These are phyloP conservation scores for Cyclaneusma minus DNA, from an alignment of 2,329 filamentous ascomycete genomes.

Conservation along the genomic window DNA sequence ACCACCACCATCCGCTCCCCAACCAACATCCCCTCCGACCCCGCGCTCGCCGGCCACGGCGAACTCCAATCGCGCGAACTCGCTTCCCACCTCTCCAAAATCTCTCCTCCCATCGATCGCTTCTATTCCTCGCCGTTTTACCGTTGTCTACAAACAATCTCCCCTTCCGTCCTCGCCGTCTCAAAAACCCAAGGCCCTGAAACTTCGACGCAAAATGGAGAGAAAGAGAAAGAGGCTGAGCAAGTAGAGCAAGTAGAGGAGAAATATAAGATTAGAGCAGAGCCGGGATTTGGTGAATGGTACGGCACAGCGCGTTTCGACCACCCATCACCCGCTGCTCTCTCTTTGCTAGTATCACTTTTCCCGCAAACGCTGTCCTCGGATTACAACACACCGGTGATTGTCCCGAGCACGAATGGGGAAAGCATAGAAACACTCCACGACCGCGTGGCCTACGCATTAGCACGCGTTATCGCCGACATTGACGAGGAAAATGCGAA, in stretches of 20 bases:
- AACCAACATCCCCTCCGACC: conserved; percentile 78
- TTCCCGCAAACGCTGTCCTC: no score
- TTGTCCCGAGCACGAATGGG: conserved; percentile 55
- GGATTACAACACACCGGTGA: conserved; percentile 36
- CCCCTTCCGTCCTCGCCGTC: conserved; percentile 45
- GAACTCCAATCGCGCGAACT: conserved; percentile 72
- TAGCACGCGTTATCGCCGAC: conserved; percentile 54
- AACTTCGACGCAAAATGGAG: no score
- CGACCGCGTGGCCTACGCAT: conserved; percentile 55
- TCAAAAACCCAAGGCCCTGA: conserved; percentile 6
- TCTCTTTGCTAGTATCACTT: conserved; percentile 43
- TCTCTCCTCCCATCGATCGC: conserved; percentile 53
- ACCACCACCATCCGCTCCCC: conserved; percentile 58
- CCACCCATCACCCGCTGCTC: conserved; percentile 62
- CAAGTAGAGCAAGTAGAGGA: conserved; percentile 2
- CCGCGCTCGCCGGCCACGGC: conserved; percentile 74
- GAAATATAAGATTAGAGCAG: conserved; percentile 31
- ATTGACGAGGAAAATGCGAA: conserved; percentile 57
- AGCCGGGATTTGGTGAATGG: conserved; percentile 64
- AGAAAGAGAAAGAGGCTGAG: background rate
- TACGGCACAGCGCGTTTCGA: conserved; percentile 76
- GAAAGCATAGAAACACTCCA: conserved; percentile 72
- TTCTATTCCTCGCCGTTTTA: conserved; percentile 83
- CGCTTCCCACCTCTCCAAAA: conserved; percentile 42
- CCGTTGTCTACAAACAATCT: conserved; percentile 71